A percentile compares a stretch with the other conserved stretches of the same genome.
Conservation (phyloP, 441 rosid species). For the Populus hybrid region DNA sequence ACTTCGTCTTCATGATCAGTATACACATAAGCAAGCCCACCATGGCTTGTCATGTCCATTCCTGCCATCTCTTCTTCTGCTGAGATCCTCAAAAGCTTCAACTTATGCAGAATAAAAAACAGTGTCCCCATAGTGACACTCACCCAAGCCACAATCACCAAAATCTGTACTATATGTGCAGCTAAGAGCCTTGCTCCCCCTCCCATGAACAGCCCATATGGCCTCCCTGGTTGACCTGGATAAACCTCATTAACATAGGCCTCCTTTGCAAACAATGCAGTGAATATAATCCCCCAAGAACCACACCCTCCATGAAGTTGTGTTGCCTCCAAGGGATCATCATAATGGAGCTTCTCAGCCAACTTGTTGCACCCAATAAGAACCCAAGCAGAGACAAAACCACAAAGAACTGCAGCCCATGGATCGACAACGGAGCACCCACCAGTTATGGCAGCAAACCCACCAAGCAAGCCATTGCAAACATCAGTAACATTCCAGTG, state of each 20-base stretch:
- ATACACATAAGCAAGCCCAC: slow-evolving; percentile 56
- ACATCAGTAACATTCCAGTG: slow-evolving; percentile 24
- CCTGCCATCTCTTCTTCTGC: slow-evolving; percentile 60
- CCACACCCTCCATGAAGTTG: slow-evolving; percentile 60
- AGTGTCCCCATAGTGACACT: slow-evolving; percentile 47
- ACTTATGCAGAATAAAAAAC: slow-evolving; percentile 39
- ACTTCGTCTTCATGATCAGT: slow-evolving; percentile 25
- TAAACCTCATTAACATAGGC: slow-evolving; percentile 44
- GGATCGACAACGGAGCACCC: slow-evolving; percentile 56
- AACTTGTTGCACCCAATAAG: slow-evolving; percentile 47
- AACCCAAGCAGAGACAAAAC: slow-evolving; percentile 41
- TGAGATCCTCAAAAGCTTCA: slow-evolving; percentile 51
- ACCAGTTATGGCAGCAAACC: slow-evolving; percentile 47
- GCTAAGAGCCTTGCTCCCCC: slow-evolving; percentile 51
- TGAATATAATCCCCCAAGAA: slow-evolving; percentile 53
- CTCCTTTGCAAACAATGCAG: slow-evolving; percentile 51
- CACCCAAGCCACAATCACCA: slow-evolving; percentile 50
- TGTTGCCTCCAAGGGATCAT: slow-evolving; percentile 50
- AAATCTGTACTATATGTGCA: slow-evolving; percentile 51
- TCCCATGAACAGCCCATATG: slow-evolving; percentile 52
- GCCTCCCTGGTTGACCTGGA: slow-evolving; percentile 35
- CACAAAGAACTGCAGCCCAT: slow-evolving; percentile 49
- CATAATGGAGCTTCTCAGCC: slow-evolving; percentile 37
- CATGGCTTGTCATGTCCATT: slow-evolving; percentile 64
- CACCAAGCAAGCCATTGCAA: slow-evolving; percentile 48